phyloP scores from a whole-genome alignment of 106 monocot species.

The Phalaenopsis aphrodite region DNA sequence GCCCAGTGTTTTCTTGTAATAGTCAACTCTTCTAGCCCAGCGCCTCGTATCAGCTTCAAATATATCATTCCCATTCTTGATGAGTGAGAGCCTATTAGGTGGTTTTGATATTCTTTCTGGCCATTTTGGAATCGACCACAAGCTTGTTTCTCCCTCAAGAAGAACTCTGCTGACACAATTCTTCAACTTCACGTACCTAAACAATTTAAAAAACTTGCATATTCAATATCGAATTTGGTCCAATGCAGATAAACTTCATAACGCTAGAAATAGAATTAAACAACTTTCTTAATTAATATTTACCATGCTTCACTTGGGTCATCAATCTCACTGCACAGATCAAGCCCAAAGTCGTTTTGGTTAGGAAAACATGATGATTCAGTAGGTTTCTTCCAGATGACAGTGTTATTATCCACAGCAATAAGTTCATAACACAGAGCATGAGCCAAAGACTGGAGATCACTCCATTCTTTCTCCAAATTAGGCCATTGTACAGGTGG shows the following conservation, averaged over 20 bases:
- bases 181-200: constrained; percentile 78
- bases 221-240: neutral
- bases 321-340: constrained; percentile 44
- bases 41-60: constrained; percentile 69
- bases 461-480: constrained; percentile 91
- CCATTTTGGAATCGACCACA: constrained; percentile 68
- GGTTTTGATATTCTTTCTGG: constrained; percentile 53
- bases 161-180: constrained; percentile 51
- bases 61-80: constrained; percentile 54
- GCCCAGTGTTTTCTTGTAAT: constrained; percentile 69
- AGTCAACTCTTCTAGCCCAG: constrained; percentile 65
- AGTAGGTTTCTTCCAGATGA: constrained; percentile 80
- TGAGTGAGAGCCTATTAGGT: constrained; percentile 44
- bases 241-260: neutral
- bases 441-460: constrained; percentile 55
- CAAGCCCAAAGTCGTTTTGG: constrained; percentile 60
- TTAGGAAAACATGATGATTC: constrained; percentile 33
- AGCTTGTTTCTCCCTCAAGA: constrained; percentile 23
- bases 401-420: constrained; percentile 87
- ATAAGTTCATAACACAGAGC: constrained; percentile 84
- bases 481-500: constrained; percentile 91
- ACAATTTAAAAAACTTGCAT: constrained; percentile 3
- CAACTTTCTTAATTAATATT: neutral
- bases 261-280: neutral
- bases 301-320: constrained; percentile 90